phyloP scores from a whole-genome alignment of 2,329 filamentous ascomycete genomes.

The Colletotrichum sp. region DNA sequence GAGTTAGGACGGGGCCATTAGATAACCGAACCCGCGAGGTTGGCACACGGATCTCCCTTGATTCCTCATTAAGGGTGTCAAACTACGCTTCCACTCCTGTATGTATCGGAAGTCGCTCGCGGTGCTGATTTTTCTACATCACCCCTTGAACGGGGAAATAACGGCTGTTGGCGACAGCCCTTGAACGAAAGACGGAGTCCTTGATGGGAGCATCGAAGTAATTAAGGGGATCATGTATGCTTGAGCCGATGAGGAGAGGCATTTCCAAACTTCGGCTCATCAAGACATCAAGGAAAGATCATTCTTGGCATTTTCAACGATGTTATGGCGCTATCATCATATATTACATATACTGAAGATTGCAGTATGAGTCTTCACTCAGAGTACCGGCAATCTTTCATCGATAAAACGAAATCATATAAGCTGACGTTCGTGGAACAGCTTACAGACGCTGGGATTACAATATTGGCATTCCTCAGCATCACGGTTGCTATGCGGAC shows the following conservation, averaged over 20 bases:
- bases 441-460: neutral
- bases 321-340: neutral
- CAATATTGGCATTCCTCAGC: neutral
- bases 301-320: neutral
- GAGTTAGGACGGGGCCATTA: neutral
- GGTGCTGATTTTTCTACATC: neutral
- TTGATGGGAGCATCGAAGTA: neutral
- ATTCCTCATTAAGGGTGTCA: neutral
- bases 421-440: fast-evolving
- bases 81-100: neutral
- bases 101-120: neutral
- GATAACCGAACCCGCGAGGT: neutral
- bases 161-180: neutral
- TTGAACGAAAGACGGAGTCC: neutral
- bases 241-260: neutral
- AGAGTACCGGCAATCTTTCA: neutral
- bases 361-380: neutral
- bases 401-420: neutral
- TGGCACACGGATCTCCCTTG: neutral
- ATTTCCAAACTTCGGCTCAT: neutral
- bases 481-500: neutral
- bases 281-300: neutral
- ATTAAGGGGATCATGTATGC: neutral
- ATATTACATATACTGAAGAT: neutral
- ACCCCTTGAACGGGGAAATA: neutral